phyloP scores from a whole-genome alignment of 148 eudicot species.

The Vaccinium vitisidaea region DNA sequence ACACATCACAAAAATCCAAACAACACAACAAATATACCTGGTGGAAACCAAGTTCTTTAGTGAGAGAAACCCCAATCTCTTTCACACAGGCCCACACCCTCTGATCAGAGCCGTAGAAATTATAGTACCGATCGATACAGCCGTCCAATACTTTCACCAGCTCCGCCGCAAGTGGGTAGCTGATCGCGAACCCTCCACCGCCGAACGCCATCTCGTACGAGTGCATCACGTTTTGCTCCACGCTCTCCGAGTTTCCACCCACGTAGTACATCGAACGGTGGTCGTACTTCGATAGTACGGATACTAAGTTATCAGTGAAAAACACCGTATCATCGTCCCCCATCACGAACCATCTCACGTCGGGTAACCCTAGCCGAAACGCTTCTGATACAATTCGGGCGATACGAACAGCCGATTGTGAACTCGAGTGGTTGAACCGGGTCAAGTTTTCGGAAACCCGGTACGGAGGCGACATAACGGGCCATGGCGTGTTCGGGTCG shows the following conservation, averaged over 20 bases:
- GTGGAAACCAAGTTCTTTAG: conserved; percentile 73
- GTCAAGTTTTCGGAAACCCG: conserved; percentile 42
- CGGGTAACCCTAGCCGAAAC: conserved; percentile 41
- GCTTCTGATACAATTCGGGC: conserved; percentile 61
- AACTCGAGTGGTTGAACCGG: conserved; percentile 22
- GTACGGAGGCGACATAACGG: conserved; percentile 34
- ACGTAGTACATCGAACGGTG: conserved; percentile 66
- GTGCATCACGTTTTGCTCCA: conserved; percentile 74
- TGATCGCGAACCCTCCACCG: conserved; percentile 88
- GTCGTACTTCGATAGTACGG: conserved; percentile 65
- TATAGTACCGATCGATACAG: conserved; percentile 60
- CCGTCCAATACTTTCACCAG: conserved; percentile 55
- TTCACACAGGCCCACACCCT: conserved; percentile 74
- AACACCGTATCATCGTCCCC: conserved; percentile 97
- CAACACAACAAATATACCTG: conserved; percentile 45
- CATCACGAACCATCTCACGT: conserved; percentile 91
- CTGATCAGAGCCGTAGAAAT: conserved; percentile 85
- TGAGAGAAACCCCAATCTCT: conserved; percentile 80
- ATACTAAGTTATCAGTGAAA: conserved; percentile 56
- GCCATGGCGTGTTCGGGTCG: conserved; percentile 13
- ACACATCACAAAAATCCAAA: neutral
- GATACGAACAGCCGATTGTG: conserved; percentile 59
- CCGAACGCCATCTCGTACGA: conserved; percentile 85
- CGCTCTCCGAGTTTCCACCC: conserved; percentile 79
- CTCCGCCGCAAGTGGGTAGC: conserved; percentile 60